These are phyloP conservation scores for Lanzia echinophila DNA, from an alignment of 2,329 filamentous ascomycete species.

Conservation along the genomic window DNA sequence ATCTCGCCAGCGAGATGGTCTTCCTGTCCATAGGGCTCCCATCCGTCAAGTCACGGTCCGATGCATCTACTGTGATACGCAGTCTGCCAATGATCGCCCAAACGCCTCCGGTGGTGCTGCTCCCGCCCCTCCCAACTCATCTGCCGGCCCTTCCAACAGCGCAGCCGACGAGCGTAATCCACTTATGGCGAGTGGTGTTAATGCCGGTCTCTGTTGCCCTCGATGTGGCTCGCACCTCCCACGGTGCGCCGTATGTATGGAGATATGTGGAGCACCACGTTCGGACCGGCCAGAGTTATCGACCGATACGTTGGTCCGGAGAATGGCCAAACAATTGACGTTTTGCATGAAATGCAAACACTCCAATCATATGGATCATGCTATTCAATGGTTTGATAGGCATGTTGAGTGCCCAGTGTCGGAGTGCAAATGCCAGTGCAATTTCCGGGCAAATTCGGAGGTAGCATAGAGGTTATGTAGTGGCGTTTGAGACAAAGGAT, in stretches of 20 bases:
- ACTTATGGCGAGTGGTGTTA: slow-evolving; percentile 50
- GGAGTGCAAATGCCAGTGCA: slow-evolving; percentile 59
- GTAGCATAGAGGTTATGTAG: neutral
- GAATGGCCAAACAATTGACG: slow-evolving; percentile 52
- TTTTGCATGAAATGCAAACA: slow-evolving; percentile 65
- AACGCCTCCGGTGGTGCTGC: slow-evolving; percentile 17
- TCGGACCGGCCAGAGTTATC: slow-evolving; percentile 50
- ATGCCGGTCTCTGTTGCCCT: slow-evolving; percentile 57
- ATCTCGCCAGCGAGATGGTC: slow-evolving; percentile 55
- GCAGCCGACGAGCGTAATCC: slow-evolving; percentile 39
- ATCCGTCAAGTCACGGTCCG: slow-evolving; percentile 66
- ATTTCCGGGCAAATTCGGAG: slow-evolving; percentile 13
- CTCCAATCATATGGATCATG: slow-evolving; percentile 61
- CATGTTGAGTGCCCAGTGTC: slow-evolving; percentile 63
- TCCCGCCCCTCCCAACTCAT: slow-evolving; percentile 7
- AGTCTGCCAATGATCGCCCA: slow-evolving; percentile 39
- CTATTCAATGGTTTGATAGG: slow-evolving; percentile 57
- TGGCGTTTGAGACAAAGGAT: too few species aligned
- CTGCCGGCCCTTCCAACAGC: slow-evolving; percentile 16
- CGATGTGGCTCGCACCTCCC: slow-evolving; percentile 61
- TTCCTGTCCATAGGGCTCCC: slow-evolving; percentile 56
- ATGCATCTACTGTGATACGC: slow-evolving; percentile 68
- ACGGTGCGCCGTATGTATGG: slow-evolving; percentile 60
- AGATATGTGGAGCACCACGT: slow-evolving; percentile 58
- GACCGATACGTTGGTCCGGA: slow-evolving; percentile 41